A percentile compares a stretch with the other conserved stretches of the same genome.
phyloP scores from a whole-genome alignment of 148 eudicot genomes.

The Nyssa sinensis region DNA sequence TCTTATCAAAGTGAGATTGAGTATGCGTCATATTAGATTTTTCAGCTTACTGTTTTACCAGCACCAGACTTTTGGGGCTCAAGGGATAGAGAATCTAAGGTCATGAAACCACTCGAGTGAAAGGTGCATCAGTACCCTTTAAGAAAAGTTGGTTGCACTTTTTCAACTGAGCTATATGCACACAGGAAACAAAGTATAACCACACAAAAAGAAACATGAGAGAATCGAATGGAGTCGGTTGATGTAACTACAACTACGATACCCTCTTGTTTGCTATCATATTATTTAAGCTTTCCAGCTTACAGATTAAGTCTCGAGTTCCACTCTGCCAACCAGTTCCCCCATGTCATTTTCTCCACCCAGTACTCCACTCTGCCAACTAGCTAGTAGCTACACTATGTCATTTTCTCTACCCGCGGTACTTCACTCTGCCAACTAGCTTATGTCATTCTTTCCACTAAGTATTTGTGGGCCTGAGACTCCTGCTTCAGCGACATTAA shows the following conservation, averaged over 20 bases:
- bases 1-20: too few species aligned
- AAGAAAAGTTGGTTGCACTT: background rate
- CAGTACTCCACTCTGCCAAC: background rate
- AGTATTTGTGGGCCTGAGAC: background rate
- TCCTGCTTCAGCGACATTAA: background rate
- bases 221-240: background rate
- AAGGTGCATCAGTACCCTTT: background rate
- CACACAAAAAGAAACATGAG: background rate
- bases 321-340: background rate
- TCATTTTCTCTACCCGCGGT: background rate
- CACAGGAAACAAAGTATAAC: background rate
- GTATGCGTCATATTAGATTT: too few species aligned
- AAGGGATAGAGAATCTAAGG: slow-evolving; percentile 12
- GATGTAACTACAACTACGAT: background rate
- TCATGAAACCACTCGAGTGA: background rate
- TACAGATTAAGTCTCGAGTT: background rate
- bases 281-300: background rate
- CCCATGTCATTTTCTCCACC: background rate
- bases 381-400: background rate
- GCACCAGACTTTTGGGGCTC: too few species aligned
- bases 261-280: background rate
- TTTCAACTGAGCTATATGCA: background rate
- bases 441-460: background rate
- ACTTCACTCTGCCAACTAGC: background rate
- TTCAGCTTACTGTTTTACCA: too few species aligned